A percentile compares a stretch with the other conserved stretches of the same genome.
Evolutionary conservation across 345 rosid species (phyloP).

Genomic region (Aquilaria yunnanensis): DNA sequence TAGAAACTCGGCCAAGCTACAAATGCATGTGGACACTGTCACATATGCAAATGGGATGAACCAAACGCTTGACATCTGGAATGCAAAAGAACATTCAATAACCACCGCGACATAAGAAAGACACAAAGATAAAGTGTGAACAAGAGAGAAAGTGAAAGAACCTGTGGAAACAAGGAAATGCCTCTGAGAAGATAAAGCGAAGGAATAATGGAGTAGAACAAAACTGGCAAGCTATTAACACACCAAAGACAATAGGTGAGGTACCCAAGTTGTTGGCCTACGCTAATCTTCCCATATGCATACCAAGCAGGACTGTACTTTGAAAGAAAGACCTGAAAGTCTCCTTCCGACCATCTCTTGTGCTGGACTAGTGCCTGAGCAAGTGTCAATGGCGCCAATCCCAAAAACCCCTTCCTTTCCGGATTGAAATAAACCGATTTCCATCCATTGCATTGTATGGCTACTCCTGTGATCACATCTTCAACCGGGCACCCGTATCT

Average conservation of each 20-base stretch:
- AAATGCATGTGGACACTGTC: constrained; percentile 19
- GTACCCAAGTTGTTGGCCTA: constrained; percentile 44
- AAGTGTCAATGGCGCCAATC: constrained; percentile 49
- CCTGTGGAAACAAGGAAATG: constrained; percentile 61
- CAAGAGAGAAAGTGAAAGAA: not conserved
- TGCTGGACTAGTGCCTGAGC: constrained; percentile 61
- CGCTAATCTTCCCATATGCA: constrained; percentile 46
- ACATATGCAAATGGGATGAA: constrained; percentile 50
- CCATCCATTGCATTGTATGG: constrained; percentile 71
- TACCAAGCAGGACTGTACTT: constrained; percentile 51
- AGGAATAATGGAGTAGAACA: constrained; percentile 46
- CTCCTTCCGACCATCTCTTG: constrained; percentile 80
- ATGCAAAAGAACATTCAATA: not conserved
- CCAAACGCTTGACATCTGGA: constrained; percentile 58
- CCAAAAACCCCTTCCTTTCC: constrained; percentile 49
- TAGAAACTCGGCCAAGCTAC: constrained; percentile 47
- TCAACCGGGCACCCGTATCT: constrained; percentile 72
- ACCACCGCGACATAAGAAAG: not conserved
- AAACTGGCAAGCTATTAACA: constrained; percentile 38
- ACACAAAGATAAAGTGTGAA: not conserved
- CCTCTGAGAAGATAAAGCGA: constrained; percentile 56
- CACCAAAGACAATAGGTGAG: constrained; percentile 50
- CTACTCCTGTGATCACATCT: constrained; percentile 75
- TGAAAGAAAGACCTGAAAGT: constrained; percentile 57
- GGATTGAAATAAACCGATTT: constrained; percentile 61